Base-by-base conservation (phyloP, 352 stramenopile genomes). In the Aphanomyces cochlioides region DNA sequence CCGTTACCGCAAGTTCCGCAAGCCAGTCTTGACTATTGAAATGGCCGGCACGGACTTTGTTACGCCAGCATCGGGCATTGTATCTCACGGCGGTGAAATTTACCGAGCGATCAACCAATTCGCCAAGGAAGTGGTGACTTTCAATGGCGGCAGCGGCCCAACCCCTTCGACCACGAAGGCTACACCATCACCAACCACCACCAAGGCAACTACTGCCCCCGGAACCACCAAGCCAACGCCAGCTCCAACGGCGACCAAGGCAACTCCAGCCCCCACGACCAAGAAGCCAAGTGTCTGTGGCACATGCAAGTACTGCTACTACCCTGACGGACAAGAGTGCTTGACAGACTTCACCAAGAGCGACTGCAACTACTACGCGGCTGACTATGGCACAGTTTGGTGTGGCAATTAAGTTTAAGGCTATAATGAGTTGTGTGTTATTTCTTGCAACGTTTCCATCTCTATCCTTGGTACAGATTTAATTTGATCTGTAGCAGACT, bases 41-140 rank as follows among this genome's bases (percentile, higher is more conserved):
- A 82, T 90, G 21, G 79, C 88, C 40, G 85, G 85, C 4, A 66
- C 75, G 4, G 82, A 90, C 67, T 92, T 92, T 74, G 78, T 88
- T 17, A 78, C 78, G 2, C 76, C 76, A 1, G 79, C 88, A 64
- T 77, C 73, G 41, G 79, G 75, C 12, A 92, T 92, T 72, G 79
- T 79, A 0, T 50, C 79, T 0, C 81, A 89, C 3, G 85, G 82
- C 6, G 21, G 66, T 5, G 79, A 87, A 56, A 75, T 92, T 61
- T 80, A 87, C 72, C 53, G 77, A n/a, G 85, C 82, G 36, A 53
- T 90, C 41, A 72, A 75, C 34, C 79, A 77, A 48, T 93, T 90
- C 71, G 80, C 80, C 1, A 66, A 80, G 34, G 83, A 92, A 66
- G 75, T 75, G 7, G 66, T 74, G 3, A 69, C 45, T 34, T 92